These are phyloP conservation scores for Fusarium mundagurra DNA, from an alignment of 2,329 filamentous ascomycete species.

Conservation along the genomic window DNA sequence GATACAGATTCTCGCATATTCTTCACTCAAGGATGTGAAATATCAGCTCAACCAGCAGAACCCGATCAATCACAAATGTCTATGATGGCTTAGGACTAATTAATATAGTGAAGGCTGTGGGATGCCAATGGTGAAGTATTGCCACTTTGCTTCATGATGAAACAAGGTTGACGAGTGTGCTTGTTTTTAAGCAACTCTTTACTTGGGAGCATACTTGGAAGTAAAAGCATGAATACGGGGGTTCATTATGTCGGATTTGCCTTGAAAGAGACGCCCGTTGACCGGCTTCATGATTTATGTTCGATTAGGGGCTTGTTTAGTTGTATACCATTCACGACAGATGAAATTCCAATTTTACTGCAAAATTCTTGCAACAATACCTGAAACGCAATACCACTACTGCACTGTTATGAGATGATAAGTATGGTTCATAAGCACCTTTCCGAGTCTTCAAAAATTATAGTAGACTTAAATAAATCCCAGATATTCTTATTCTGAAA, in stretches of 20 bases:
- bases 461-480: background rate
- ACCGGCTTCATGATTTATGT: slow-evolving; percentile 40
- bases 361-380: background rate
- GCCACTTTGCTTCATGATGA: background rate
- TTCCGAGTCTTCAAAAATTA: background rate
- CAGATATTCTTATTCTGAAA: background rate
- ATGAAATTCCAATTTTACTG: slow-evolving; percentile 16
- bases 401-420: background rate
- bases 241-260: slow-evolving; percentile 3
- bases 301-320: slow-evolving; percentile 13
- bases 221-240: slow-evolving; percentile 3
- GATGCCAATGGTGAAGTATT: background rate
- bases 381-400: background rate
- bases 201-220: background rate
- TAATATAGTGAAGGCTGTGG: background rate
- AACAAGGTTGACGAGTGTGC: background rate
- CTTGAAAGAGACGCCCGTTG: slow-evolving; percentile 6
- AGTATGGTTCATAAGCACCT: background rate
- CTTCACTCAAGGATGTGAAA: slow-evolving; percentile 87
- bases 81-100: slow-evolving; percentile 26
- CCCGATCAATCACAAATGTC: slow-evolving; percentile 36
- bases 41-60: slow-evolving; percentile 46
- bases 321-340: slow-evolving; percentile 40
- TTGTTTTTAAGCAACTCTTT: slow-evolving; percentile 4
- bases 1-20: slow-evolving; percentile 80